phyloP scores from a whole-genome alignment of 164 flowering plant genomes.

The Saururus chinensis region DNA sequence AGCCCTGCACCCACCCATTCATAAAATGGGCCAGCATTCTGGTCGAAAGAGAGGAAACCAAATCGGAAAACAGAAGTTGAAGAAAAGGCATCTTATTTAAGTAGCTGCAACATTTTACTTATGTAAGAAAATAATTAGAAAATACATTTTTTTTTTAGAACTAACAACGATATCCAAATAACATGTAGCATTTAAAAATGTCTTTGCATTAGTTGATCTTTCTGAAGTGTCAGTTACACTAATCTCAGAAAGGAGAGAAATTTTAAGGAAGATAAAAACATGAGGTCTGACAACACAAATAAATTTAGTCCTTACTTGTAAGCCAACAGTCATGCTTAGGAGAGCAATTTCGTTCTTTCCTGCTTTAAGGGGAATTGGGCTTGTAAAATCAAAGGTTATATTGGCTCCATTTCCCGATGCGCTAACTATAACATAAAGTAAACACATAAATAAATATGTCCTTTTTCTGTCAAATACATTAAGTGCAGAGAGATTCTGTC shows the following conservation, averaged over 20 bases:
- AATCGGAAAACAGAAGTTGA: not conserved
- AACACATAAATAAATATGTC: not conserved
- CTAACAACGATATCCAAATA: too few relatives aligned
- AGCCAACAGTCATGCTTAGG: constrained; percentile 92
- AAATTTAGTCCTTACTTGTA: constrained; percentile 34
- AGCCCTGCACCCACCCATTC: constrained; percentile 87
- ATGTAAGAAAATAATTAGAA: not conserved
- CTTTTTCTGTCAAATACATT: not conserved
- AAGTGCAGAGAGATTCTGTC: not conserved
- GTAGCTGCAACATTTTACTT: not conserved
- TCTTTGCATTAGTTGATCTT: too few relatives aligned
- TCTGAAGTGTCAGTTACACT: not conserved
- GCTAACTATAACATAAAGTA: constrained; percentile 38
- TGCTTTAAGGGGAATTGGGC: constrained; percentile 58
- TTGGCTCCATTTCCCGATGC: constrained; percentile 72
- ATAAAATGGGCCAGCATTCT: constrained; percentile 90
- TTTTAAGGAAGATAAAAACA: not conserved
- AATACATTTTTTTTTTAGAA: too few relatives aligned
- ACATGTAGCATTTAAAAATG: too few relatives aligned
- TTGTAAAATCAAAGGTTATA: constrained; percentile 37
- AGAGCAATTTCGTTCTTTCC: constrained; percentile 87
- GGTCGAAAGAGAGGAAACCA: constrained; percentile 3
- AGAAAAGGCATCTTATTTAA: constrained; percentile 1
- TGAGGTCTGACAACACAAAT: not conserved
- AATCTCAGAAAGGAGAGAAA: not conserved